Conservation (phyloP, 371 early-diverging fungal species). For the Parasitella parasitica region DNA sequence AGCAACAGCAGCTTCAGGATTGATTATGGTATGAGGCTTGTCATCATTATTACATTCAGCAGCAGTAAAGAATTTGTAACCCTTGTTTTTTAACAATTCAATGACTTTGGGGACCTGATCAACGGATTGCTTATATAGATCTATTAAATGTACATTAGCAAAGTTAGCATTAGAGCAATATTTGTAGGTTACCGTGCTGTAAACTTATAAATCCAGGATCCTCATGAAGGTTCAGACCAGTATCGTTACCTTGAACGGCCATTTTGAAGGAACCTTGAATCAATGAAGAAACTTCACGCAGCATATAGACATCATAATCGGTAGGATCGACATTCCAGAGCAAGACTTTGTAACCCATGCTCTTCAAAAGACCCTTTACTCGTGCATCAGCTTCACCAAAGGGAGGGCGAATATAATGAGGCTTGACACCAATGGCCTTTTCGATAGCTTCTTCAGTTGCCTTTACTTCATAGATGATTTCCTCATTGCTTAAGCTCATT, state of each 20-base stretch:
- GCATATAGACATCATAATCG: conserved; percentile 39
- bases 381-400: conserved; percentile 55
- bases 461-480: conserved; percentile 41
- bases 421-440: conserved; percentile 55
- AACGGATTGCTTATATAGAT: conserved; percentile 30
- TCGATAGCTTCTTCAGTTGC: conserved; percentile 52
- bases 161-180: neutral
- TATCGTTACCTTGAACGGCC: conserved; percentile 27
- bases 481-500: conserved; percentile 37
- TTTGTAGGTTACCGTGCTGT: conserved; percentile 36
- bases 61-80: conserved; percentile 35
- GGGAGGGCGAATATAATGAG: conserved; percentile 62
- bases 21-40: conserved; percentile 23
- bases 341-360: conserved; percentile 52
- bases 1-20: neutral
- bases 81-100: conserved; percentile 16
- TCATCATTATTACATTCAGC: conserved; percentile 42
- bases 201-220: conserved; percentile 47
- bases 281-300: conserved; percentile 10
- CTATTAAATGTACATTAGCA: neutral
- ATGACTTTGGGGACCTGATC: conserved; percentile 44
- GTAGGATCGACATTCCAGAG: conserved; percentile 60
- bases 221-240: conserved; percentile 35
- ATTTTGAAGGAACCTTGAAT: conserved; percentile 29
- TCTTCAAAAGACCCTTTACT: conserved; percentile 44